Conservation (phyloP, 805 yeast species). For the Torulaspora franciscae region DNA sequence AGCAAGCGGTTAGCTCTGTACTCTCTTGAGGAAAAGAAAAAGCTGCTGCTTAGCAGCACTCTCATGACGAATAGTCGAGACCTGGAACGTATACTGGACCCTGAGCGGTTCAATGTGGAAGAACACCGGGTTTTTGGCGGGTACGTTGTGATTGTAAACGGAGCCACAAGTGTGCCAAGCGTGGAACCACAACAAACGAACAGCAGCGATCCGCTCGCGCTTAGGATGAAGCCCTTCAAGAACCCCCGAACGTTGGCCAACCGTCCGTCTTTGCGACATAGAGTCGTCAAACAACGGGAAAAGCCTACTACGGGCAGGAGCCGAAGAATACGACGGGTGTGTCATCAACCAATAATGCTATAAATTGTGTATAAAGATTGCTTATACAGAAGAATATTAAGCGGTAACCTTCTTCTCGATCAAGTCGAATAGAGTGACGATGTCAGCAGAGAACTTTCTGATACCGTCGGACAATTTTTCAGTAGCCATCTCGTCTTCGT, state of each 20-base stretch:
- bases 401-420: conserved; percentile 55
- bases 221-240: conserved; percentile 31
- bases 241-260: conserved; percentile 23
- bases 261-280: conserved; percentile 13
- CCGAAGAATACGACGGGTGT: conserved; percentile 12
- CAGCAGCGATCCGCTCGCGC: conserved; percentile 16
- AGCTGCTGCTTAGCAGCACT: conserved; percentile 20
- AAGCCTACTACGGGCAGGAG: background rate
- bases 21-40: conserved; percentile 23
- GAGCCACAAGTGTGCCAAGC: conserved; percentile 15
- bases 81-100: conserved; percentile 18
- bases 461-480: conserved; percentile 98
- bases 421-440: conserved; percentile 66
- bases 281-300: conserved; percentile 5
- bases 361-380: conserved; percentile 5
- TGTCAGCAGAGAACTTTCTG: conserved; percentile 93
- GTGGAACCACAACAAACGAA: background rate
- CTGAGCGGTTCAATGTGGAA: conserved; percentile 20
- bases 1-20: conserved; percentile 26
- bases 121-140: conserved; percentile 31
- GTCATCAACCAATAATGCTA: conserved; percentile 13
- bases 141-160: conserved; percentile 26
- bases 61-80: conserved; percentile 26
- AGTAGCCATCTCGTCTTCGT: conserved; percentile 98
- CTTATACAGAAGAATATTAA: conserved; percentile 18